Conservation (phyloP, 495 filamentous ascomycete species). For the Diplogelasinospora grovesii region DNA sequence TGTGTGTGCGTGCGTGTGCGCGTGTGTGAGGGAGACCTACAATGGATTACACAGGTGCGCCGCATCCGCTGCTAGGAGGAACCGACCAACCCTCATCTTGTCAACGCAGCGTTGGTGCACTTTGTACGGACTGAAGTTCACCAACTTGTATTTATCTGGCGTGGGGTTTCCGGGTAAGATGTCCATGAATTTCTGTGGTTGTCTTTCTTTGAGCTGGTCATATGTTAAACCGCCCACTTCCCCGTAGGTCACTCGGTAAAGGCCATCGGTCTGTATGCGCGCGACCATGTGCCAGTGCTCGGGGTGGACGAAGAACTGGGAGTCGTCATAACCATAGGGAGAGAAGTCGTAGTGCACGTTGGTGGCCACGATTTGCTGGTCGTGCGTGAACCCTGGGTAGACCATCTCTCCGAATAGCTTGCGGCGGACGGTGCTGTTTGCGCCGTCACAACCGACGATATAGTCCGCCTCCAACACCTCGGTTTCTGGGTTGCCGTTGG, state of each 20-base stretch:
- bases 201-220: constrained; percentile 39
- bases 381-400: constrained; percentile 51
- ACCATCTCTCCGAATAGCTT: constrained; percentile 47
- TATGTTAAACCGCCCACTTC: constrained; percentile 33
- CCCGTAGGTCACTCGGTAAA: constrained; percentile 47
- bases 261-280: constrained; percentile 38
- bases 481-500: not conserved
- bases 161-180: constrained; percentile 46
- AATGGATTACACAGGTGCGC: constrained; percentile 49
- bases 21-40: not conserved
- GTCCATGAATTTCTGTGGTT: constrained; percentile 37
- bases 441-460: constrained; percentile 52
- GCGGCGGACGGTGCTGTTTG: constrained; percentile 47
- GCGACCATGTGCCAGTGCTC: constrained; percentile 42
- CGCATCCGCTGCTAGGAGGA: constrained; percentile 52
- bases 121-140: constrained; percentile 13
- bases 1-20: too few species aligned
- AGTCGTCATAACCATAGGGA: constrained; percentile 35
- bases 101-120: constrained; percentile 38
- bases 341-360: constrained; percentile 36
- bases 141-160: constrained; percentile 39
- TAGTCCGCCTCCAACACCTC: constrained; percentile 47
- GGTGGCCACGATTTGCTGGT: constrained; percentile 53
- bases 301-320: constrained; percentile 46
- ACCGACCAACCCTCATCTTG: constrained; percentile 45